Conservation (phyloP, 805 yeast species). For the Lipomyces chichibuensis region DNA sequence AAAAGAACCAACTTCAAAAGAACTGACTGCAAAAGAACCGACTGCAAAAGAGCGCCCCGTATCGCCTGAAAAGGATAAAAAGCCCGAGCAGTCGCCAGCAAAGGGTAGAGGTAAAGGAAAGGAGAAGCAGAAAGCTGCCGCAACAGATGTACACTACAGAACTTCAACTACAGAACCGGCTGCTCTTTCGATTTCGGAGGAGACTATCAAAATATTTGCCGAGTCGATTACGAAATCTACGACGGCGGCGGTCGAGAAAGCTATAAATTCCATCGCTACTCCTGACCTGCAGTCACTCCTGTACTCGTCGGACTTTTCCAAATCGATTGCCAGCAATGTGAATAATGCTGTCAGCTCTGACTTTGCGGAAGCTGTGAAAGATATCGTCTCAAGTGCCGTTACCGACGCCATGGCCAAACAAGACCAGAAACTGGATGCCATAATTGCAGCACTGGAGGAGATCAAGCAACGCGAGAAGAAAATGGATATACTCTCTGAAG, state of each 20-base stretch:
- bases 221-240: slow-evolving; percentile 2
- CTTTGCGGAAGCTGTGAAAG: slow-evolving; percentile 3
- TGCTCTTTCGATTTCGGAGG: background rate
- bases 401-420: slow-evolving; percentile 2
- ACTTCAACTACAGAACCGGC: background rate
- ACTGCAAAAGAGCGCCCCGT: background rate
- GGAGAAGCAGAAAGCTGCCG: slow-evolving; percentile 1
- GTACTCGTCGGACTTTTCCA: background rate
- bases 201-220: slow-evolving; percentile 5
- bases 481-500: slow-evolving; percentile 7
- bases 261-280: background rate
- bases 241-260: slow-evolving; percentile 10
- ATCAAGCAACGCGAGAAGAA: slow-evolving; percentile 8
- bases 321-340: background rate
- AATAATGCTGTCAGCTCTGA: background rate
- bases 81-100: background rate
- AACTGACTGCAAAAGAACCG: too few relatives aligned
- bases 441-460: slow-evolving; percentile 3
- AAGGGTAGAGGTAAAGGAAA: slow-evolving; percentile 11
- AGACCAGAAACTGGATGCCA: slow-evolving; percentile 7
- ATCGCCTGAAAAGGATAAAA: background rate
- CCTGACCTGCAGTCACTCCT: background rate
- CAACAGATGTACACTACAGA: background rate
- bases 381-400: background rate
- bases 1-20: background rate